Evolutionary conservation across 805 yeast species (phyloP).

Genomic region (Yarrowia divulgata): DNA sequence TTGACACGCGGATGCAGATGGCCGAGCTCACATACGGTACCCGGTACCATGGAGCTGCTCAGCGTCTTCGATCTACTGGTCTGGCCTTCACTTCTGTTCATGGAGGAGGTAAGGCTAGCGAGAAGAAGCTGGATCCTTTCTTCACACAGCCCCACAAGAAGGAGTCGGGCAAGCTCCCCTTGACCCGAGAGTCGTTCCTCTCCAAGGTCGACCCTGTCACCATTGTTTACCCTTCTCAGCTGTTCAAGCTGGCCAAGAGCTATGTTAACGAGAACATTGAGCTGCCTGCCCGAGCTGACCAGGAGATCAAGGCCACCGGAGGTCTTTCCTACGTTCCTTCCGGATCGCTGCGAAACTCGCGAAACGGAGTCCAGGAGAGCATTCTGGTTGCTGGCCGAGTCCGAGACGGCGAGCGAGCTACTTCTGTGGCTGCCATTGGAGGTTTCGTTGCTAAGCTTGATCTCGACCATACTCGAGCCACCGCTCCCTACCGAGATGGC

Average conservation of each 20-base stretch:
- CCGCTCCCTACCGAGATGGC: conserved; percentile 32
- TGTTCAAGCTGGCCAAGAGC: conserved; percentile 32
- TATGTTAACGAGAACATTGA: conserved; percentile 29
- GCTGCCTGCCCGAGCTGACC: conserved; percentile 1
- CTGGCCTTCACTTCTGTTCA: conserved; percentile 19
- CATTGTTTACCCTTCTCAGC: conserved; percentile 35
- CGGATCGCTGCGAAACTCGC: conserved; percentile 36
- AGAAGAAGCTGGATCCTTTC: conserved; percentile 32
- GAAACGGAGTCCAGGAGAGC: conserved; percentile 36
- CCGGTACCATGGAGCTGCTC: conserved; percentile 33
- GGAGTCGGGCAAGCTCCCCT: conserved; percentile 19
- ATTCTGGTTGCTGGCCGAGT: conserved; percentile 35
- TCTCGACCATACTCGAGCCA: conserved; percentile 31
- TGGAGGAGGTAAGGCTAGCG: conserved; percentile 21
- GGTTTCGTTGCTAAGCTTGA: conserved; percentile 32
- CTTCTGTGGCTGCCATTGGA: conserved; percentile 28
- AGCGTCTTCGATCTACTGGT: conserved; percentile 36
- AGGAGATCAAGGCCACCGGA: conserved; percentile 39
- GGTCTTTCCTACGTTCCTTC: conserved; percentile 37
- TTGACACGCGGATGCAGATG: conserved; percentile 35
- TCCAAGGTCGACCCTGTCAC: conserved; percentile 30
- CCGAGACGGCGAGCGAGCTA: conserved; percentile 23
- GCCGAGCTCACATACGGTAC: conserved; percentile 38
- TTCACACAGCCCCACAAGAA: conserved; percentile 30
- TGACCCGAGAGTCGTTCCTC: conserved; percentile 30